A percentile compares a stretch with the other conserved stretches of the same genome.
These are phyloP conservation scores for Leccinum holopus DNA, from an alignment of 1,284 basidiomycete genomes.

Conservation along the genomic window DNA sequence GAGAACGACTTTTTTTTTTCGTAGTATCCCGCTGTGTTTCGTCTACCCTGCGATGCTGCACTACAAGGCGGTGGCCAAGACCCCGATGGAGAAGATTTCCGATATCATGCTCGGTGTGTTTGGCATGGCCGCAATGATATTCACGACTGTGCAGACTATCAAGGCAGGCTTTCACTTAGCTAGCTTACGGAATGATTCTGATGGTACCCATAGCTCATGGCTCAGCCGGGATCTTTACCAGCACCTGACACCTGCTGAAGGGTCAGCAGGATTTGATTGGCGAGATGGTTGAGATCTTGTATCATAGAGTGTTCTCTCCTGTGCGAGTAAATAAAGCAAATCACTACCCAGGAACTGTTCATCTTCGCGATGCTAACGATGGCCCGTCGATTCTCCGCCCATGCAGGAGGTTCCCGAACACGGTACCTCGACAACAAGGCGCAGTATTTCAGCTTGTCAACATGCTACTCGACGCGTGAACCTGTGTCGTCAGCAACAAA, in stretches of 20 bases:
- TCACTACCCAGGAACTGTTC: slow-evolving; percentile 17
- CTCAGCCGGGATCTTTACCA: slow-evolving; percentile 16
- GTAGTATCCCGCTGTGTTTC: slow-evolving; percentile 89
- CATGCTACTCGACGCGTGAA: background rate
- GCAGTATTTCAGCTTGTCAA: background rate
- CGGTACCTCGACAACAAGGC: background rate
- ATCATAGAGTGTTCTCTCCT: slow-evolving; percentile 10
- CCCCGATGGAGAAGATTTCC: slow-evolving; percentile 62
- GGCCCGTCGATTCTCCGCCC: slow-evolving; percentile 23
- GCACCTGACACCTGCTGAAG: slow-evolving; percentile 25
- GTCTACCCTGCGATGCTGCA: slow-evolving; percentile 95
- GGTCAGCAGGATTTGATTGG: slow-evolving; percentile 6
- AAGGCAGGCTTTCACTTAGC: slow-evolving; percentile 40
- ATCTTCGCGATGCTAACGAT: slow-evolving; percentile 11
- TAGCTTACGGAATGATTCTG: slow-evolving; percentile 13
- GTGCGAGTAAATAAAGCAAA: slow-evolving; percentile 17
- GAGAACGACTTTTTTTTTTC: slow-evolving; percentile 13
- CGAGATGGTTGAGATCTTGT: slow-evolving; percentile 15
- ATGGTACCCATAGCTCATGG: slow-evolving; percentile 30
- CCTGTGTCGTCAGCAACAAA: slow-evolving; percentile 5
- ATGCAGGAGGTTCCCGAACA: slow-evolving; percentile 12
- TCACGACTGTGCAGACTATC: slow-evolving; percentile 83
- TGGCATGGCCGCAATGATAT: slow-evolving; percentile 78
- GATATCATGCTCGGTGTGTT: slow-evolving; percentile 85
- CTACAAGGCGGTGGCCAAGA: slow-evolving; percentile 83